Evolutionary conservation across 768 basidiomycete species (phyloP).

Genomic region (Asterophora lycoperdoides): DNA sequence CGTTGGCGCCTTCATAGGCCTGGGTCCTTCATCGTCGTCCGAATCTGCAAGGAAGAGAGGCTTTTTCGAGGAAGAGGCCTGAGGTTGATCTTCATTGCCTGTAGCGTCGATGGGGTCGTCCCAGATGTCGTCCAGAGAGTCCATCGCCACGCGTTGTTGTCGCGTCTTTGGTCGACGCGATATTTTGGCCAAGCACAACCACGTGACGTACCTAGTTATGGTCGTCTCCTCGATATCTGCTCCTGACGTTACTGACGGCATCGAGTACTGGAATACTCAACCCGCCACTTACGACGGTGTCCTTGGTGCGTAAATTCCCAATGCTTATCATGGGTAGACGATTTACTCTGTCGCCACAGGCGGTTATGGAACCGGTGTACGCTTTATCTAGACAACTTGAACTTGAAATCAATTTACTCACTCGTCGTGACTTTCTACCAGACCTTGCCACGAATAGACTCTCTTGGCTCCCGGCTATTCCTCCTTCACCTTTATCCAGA

Average conservation of each 20-base stretch:
- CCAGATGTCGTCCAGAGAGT: conserved; percentile 56
- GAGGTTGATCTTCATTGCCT: conserved; percentile 6
- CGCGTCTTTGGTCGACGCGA: conserved; percentile 31
- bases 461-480: conserved; percentile 86
- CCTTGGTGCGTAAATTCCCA: conserved; percentile 45
- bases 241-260: conserved; percentile 69
- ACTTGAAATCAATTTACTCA: conserved; percentile 14
- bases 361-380: conserved; percentile 50
- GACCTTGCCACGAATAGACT: conserved; percentile 88
- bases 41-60: conserved; percentile 59
- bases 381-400: conserved; percentile 22
- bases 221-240: conserved; percentile 22
- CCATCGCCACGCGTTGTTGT: conserved; percentile 43
- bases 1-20: conserved; percentile 35
- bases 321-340: conserved; percentile 15
- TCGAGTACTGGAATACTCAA: conserved; percentile 83
- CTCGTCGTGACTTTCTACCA: conserved; percentile 24
- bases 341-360: conserved; percentile 18
- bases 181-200: conserved; percentile 3
- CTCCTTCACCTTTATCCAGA: conserved; percentile 77
- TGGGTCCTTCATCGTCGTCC: conserved; percentile 42
- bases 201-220: conserved; percentile 10
- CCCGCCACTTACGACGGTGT: conserved; percentile 86
- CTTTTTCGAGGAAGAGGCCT: conserved; percentile 23
- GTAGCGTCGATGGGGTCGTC: conserved; percentile 42